These are phyloP conservation scores for Penicillium concentricum DNA, from an alignment of 2,329 filamentous ascomycete species.

Conservation along the genomic window DNA sequence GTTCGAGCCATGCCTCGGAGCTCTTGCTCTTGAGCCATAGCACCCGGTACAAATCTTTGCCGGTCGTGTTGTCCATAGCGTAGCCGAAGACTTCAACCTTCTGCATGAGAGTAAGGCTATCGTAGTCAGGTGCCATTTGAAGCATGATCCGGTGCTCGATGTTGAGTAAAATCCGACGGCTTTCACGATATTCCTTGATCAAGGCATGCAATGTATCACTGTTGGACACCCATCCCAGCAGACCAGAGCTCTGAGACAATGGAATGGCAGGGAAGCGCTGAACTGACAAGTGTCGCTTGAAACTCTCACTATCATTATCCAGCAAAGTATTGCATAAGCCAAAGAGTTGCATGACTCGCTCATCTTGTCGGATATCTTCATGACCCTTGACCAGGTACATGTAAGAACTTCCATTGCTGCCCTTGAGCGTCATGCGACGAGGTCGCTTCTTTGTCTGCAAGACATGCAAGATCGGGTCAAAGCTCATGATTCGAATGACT, in stretches of 20 bases:
- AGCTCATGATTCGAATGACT: conserved; percentile 81
- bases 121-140: conserved; percentile 98
- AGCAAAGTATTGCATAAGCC: conserved; percentile 95
- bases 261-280: conserved; percentile 96
- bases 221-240: conserved; percentile 95
- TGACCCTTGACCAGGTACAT: conserved; percentile 96
- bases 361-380: conserved; percentile 97
- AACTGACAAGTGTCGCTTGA: conserved; percentile 95
- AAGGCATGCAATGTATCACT: conserved; percentile 95
- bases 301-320: conserved; percentile 88
- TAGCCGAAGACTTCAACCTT: conserved; percentile 99
- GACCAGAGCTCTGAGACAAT: conserved; percentile 90
- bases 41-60: conserved; percentile 95
- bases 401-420: conserved; percentile 84
- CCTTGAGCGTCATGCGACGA: conserved; percentile 80
- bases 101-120: conserved; percentile 98
- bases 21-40: conserved; percentile 99
- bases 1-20: conserved; percentile 95
- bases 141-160: conserved; percentile 99
- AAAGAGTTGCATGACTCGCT: conserved; percentile 99
- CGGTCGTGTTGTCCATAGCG: conserved; percentile 97
- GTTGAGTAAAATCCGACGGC: conserved; percentile 93
- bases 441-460: conserved; percentile 97
- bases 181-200: conserved; percentile 96
- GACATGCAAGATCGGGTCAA: conserved; percentile 85